Percentiles rank a stretch among this genome's conserved stretches.
phyloP scores from a whole-genome alignment of 2,329 filamentous ascomycete genomes.

The Davidsoniella neocaledoniae region DNA sequence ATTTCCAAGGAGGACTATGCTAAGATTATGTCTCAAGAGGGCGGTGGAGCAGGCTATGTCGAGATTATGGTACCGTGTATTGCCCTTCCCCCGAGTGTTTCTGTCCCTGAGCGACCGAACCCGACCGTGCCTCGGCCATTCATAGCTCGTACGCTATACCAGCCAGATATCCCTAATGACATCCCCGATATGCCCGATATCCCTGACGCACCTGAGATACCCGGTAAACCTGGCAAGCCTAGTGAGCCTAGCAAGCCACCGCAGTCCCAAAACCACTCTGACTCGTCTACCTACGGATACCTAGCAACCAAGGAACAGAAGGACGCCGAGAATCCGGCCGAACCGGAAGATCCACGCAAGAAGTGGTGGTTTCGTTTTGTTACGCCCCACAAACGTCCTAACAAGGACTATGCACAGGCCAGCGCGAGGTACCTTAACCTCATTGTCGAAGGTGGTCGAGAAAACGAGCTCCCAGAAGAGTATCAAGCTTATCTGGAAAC shows the following conservation, averaged over 20 bases:
- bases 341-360: conserved; percentile 16
- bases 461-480: conserved; percentile 62
- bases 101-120: conserved; percentile 47
- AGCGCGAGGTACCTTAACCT: conserved; percentile 71
- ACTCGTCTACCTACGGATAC: not conserved
- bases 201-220: conserved; percentile 18
- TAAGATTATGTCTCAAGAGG: conserved; percentile 79
- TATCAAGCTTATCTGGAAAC: conserved; percentile 59
- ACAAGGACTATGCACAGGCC: conserved; percentile 61
- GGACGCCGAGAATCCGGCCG: conserved; percentile 12
- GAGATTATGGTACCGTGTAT: conserved; percentile 71
- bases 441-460: conserved; percentile 58
- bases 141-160: conserved; percentile 71
- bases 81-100: conserved; percentile 40
- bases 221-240: conserved; percentile 16
- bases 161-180: conserved; percentile 6
- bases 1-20: conserved; percentile 70
- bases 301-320: not conserved
- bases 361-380: conserved; percentile 32
- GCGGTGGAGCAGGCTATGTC: conserved; percentile 68
- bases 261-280: not conserved
- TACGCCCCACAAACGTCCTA: conserved; percentile 34
- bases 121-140: conserved; percentile 44
- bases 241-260: not conserved
- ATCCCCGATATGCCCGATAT: conserved; percentile 33